Evolutionary conservation across 176 grass and related monocot species (phyloP), one percentile per base, ranked within the genome.

Genomic region (Musa beccarii): DNA sequence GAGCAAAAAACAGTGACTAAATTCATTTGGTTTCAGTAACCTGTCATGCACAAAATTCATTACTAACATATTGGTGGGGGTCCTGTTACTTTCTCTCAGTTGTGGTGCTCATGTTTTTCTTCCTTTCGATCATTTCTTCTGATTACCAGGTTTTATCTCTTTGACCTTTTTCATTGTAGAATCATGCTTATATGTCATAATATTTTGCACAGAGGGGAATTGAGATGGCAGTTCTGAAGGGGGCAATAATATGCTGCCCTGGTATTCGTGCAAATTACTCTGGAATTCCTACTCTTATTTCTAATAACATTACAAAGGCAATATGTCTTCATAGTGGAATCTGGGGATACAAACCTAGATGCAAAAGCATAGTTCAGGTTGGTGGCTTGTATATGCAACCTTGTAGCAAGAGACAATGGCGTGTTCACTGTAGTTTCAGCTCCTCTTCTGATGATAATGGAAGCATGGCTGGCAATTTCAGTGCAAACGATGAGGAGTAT

Each of bases 361-460:
- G 74, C 81, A 84, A 81, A 82, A 88, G 79, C 49, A 78, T 75
- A 59, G 74, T 81, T 19, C 70, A 65, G 76, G 43, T 87, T 53
- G 21, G 78, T 72, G 83, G 81, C 68, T 72, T 81, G 72, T 64
- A 85, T 59, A 63, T 72, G 59, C 84, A 73, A 51, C 67, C 63
- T 8, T 56, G 70, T 26, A 16, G 43, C 9, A 85, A 81, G 84
- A 88, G 28, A 52, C 23, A 63, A 17, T 43, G 54, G 66, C 73
- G 83, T 77, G 59, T 87, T 78, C 89, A 75, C 54, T 79, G 75
- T 75, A 87, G 85, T 83, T 92, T 87, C 63, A 97, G 85, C 73
- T 97, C 93, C 1, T 92, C 89, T 66, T 97, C 93, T 64, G 85
- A 92, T 64, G 87, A 80, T 76, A 87, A 89, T 81, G 90, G 93